Evolutionary conservation across 805 yeast genomes (phyloP).

Genomic region (Ogataea zsoltii): DNA sequence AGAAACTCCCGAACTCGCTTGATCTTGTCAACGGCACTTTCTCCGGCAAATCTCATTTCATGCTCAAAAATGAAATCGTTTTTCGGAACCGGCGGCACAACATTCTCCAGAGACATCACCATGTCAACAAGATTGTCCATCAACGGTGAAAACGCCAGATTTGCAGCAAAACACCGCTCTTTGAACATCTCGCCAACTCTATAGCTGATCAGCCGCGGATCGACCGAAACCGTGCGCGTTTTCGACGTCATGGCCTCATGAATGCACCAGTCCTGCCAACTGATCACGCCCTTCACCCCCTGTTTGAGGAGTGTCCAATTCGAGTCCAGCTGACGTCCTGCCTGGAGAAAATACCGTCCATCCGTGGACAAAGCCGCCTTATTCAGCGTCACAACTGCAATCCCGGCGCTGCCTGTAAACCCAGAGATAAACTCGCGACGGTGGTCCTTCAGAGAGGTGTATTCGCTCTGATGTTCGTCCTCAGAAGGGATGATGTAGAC

Average conservation of each 20-base stretch:
- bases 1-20: slow-evolving; percentile 30
- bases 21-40: slow-evolving; percentile 39
- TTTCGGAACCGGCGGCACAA: slow-evolving; percentile 15
- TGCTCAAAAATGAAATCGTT: slow-evolving; percentile 36
- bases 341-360: slow-evolving; percentile 93
- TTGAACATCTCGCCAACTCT: slow-evolving; percentile 44
- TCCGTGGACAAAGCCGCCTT: slow-evolving; percentile 87
- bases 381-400: slow-evolving; percentile 72
- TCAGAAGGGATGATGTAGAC: slow-evolving; percentile 69
- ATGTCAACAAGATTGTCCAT: slow-evolving; percentile 68
- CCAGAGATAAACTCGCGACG: slow-evolving; percentile 83
- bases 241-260: slow-evolving; percentile 50
- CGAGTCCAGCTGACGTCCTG: slow-evolving; percentile 73
- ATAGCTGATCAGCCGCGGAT: slow-evolving; percentile 70
- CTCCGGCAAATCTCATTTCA: slow-evolving; percentile 44
- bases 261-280: slow-evolving; percentile 82
- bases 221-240: slow-evolving; percentile 70
- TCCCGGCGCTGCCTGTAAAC: slow-evolving; percentile 91
- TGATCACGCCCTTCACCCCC: slow-evolving; percentile 65
- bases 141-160: slow-evolving; percentile 50
- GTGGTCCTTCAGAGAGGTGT: slow-evolving; percentile 78
- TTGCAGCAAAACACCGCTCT: slow-evolving; percentile 32
- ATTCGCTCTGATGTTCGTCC: slow-evolving; percentile 93
- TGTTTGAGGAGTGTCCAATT: slow-evolving; percentile 83
- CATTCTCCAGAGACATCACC: slow-evolving; percentile 57